Conservation (phyloP, 441 rosid genomes). For the Biscutella laevigata region DNA sequence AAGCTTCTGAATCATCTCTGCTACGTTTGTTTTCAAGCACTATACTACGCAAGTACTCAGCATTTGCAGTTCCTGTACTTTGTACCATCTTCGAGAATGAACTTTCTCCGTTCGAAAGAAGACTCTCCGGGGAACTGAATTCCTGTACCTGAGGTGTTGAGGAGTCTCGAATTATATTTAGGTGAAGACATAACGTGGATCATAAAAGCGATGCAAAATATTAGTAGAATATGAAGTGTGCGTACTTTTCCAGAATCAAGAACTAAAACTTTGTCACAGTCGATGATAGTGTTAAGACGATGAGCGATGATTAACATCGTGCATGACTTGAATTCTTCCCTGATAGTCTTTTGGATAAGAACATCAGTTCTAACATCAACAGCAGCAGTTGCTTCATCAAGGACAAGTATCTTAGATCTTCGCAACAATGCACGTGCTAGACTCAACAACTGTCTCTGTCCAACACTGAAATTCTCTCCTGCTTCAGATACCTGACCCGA, state of each 20-base stretch:
- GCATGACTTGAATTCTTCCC: conserved; percentile 91
- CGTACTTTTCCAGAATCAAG: conserved; percentile 81
- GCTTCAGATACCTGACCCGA: conserved; percentile 73
- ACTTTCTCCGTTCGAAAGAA: conserved; percentile 55
- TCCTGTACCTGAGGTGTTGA: conserved; percentile 63
- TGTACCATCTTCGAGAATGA: conserved; percentile 92
- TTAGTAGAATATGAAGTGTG: neutral
- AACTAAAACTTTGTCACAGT: conserved; percentile 72
- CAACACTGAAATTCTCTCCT: conserved; percentile 93
- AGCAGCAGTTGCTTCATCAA: conserved; percentile 97
- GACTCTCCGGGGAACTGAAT: conserved; percentile 56
- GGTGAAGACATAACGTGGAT: neutral
- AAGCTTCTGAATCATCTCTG: conserved; percentile 7
- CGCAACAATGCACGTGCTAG: conserved; percentile 88
- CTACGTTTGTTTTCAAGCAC: conserved; percentile 39
- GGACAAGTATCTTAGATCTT: conserved; percentile 90
- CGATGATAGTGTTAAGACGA: conserved; percentile 84
- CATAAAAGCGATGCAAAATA: conserved; percentile 1
- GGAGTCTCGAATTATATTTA: neutral
- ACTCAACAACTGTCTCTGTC: conserved; percentile 86
- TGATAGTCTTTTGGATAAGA: conserved; percentile 85
- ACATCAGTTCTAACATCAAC: conserved; percentile 95
- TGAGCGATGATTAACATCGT: conserved; percentile 94
- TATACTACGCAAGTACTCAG: conserved; percentile 70
- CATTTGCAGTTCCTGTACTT: conserved; percentile 90